Conservation (phyloP, 2,329 filamentous ascomycete species). For the Aspergillus terreus region DNA sequence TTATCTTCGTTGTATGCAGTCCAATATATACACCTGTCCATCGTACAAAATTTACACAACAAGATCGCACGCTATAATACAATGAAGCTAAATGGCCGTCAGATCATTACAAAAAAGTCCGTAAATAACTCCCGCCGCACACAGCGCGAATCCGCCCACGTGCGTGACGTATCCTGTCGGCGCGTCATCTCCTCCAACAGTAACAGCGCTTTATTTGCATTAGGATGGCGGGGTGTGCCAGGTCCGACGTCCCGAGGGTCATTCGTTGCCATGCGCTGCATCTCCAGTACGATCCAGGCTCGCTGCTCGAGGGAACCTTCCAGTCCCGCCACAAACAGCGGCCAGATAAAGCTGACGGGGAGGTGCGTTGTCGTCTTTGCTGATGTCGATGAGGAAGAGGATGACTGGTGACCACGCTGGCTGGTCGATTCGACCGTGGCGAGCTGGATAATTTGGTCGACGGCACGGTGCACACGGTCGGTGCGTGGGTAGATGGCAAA, state of each 20-base stretch:
- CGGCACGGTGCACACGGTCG: slow-evolving; percentile 32
- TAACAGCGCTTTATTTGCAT: slow-evolving; percentile 27
- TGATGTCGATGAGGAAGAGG: background rate
- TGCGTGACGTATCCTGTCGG: slow-evolving; percentile 30
- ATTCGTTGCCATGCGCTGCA: slow-evolving; percentile 28
- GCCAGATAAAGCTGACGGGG: slow-evolving; percentile 33
- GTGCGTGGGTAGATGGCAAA: slow-evolving; percentile 37
- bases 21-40: background rate
- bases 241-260: slow-evolving; percentile 5
- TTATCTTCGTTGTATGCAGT: background rate
- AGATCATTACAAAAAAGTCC: slow-evolving; percentile 32
- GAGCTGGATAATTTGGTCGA: slow-evolving; percentile 34
- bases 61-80: background rate
- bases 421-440: slow-evolving; percentile 25
- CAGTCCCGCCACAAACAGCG: slow-evolving; percentile 31
- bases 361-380: slow-evolving; percentile 5
- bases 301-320: slow-evolving; percentile 30
- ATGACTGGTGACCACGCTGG: slow-evolving; percentile 5
- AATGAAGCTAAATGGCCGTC: background rate
- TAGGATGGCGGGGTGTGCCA: slow-evolving; percentile 24
- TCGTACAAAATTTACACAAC: background rate
- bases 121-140: slow-evolving; percentile 32
- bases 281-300: slow-evolving; percentile 30
- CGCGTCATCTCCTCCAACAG: slow-evolving; percentile 33
- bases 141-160: slow-evolving; percentile 32